phyloP scores from a whole-genome alignment of 257 asterid species.

The Fraxinus cuspidata region DNA sequence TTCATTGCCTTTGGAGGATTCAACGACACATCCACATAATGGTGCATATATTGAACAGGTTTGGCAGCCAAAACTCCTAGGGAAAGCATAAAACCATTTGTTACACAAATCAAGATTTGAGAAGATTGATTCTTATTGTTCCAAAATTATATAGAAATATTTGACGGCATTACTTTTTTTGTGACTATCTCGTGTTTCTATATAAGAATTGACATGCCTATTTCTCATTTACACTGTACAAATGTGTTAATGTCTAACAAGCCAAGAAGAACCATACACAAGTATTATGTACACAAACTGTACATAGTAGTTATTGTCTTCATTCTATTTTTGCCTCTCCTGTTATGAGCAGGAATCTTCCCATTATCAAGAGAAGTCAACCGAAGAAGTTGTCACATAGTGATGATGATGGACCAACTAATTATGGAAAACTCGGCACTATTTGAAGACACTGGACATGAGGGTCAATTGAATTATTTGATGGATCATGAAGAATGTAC shows the following conservation, averaged over 20 bases:
- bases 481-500: constrained; percentile 10
- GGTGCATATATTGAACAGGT: constrained; percentile 37
- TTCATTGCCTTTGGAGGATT: constrained; percentile 25
- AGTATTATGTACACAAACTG: no score
- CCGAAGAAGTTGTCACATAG: constrained; percentile 13
- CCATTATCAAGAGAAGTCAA: constrained; percentile 20
- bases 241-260: not conserved
- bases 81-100: not conserved
- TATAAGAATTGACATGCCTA: not conserved
- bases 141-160: not conserved
- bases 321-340: not conserved
- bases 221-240: not conserved
- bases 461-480: not conserved
- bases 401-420: constrained; percentile 8
- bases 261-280: not conserved
- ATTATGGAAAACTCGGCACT: constrained; percentile 12
- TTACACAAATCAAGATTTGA: not conserved
- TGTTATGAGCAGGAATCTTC: constrained; percentile 20
- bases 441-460: constrained; percentile 15
- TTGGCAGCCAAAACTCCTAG: constrained; percentile 7
- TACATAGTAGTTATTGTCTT: not conserved
- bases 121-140: not conserved
- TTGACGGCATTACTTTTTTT: not conserved
- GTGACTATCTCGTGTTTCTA: not conserved
- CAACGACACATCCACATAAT: not conserved